Evolutionary conservation across 2,329 filamentous ascomycete genomes (phyloP), one percentile per base, ranked within the genome.

Genomic region (Botryotinia narcissicola): DNA sequence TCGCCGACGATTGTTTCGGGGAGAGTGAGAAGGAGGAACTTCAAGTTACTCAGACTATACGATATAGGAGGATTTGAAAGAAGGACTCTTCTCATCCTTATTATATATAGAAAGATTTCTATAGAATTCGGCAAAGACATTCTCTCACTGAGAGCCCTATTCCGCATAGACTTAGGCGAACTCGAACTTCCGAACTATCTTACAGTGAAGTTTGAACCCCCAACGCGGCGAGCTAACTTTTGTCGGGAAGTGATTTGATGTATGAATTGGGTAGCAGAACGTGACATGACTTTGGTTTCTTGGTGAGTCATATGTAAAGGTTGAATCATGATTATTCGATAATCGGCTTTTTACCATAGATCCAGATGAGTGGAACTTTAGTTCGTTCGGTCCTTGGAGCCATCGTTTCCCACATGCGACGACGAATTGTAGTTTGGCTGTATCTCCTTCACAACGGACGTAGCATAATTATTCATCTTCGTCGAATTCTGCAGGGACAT

Each of bases 401-500:
- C 4, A 25, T 3, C 1, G 12, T 25, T 51, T 25, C 22, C n/a
- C n/a, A n/a, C 22, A 51, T 48, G 46, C 22, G 1, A 3, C 22
- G 22, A 25, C 1, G 22, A 29, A 54, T 54, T 4, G 10, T 3
- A 54, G 12, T 54, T n/a, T 12, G 12, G 10, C 5, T 14, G 4
- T 54, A 3, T 54, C 25, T 1, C 0, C 25, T 54, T 29, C 12
- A 7, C 12, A 7, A 54, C 25, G 12, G 25, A 14, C 12, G 10
- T n/a, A 54, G 25, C 6, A 5, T 54, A 7, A 18, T 16, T 8
- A 2, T 54, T 54, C n/a, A 7, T 29, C n/a, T 29, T 29, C 18
- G 1, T 29, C 12, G 25, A 3, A 54, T 29, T 16, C 2, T 0
- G 25, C 51, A n/a, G 25, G 25, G 25, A 1, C 5, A 3, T 3